These are phyloP conservation scores for Celoporthe dispersa DNA, from an alignment of 2,329 filamentous ascomycete genomes.

Conservation along the genomic window DNA sequence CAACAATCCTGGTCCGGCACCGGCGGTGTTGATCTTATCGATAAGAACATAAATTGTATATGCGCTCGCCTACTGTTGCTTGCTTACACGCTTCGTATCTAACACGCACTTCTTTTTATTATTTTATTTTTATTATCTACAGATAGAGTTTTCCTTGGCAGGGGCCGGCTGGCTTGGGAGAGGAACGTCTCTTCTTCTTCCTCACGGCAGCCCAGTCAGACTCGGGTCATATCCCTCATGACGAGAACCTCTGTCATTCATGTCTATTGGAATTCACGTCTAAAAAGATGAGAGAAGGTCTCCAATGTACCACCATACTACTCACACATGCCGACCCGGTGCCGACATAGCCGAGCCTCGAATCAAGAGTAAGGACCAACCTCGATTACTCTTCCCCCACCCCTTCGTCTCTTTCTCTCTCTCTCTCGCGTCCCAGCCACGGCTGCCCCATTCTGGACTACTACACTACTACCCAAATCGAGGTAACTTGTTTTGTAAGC, in stretches of 20 bases:
- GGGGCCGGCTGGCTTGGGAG: background rate
- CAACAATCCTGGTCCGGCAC: constrained; percentile 4
- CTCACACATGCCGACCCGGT: background rate
- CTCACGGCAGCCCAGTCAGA: background rate
- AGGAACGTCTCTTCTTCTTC: no score
- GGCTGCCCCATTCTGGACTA: background rate
- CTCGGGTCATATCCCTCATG: background rate
- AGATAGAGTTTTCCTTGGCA: no score
- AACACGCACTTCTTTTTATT: no score
- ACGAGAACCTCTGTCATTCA: no score
- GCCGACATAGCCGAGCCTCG: background rate
- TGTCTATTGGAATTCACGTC: no score
- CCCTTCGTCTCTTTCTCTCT: background rate
- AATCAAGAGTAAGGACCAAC: background rate
- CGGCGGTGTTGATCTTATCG: constrained; percentile 11
- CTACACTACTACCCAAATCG: background rate
- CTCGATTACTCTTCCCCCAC: background rate
- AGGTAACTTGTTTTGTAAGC: background rate
- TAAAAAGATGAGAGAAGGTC: no score
- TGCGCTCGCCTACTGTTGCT: no score
- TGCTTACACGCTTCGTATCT: no score
- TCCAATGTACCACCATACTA: no score
- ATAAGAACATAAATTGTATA: background rate
- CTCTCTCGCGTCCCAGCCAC: background rate
- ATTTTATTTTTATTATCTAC: no score